phyloP scores from a whole-genome alignment of 306 rosid genomes.

The Begonia fuchsioides region DNA sequence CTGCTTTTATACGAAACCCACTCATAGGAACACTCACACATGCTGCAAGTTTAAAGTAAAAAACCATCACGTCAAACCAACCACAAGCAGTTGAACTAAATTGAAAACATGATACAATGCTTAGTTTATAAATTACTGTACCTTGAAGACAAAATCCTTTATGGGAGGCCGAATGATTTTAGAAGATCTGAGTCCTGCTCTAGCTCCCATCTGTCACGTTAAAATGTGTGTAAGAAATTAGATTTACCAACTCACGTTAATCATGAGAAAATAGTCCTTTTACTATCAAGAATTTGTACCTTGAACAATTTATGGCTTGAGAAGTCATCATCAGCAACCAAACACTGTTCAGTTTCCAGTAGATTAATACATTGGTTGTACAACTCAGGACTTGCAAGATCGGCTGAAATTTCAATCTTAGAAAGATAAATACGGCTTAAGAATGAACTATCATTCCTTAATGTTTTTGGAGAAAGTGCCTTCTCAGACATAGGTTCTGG shows the following conservation, averaged over 20 bases:
- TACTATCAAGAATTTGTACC: conserved; percentile 30
- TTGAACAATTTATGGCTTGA: conserved; percentile 26
- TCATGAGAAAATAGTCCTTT: background rate
- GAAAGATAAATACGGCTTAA: conserved; percentile 48
- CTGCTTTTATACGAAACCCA: too few species aligned
- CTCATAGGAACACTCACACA: too few species aligned
- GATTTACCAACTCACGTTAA: background rate
- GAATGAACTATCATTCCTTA: conserved; percentile 26
- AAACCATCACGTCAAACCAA: too few species aligned
- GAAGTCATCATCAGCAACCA: conserved; percentile 24
- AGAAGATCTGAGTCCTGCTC: conserved; percentile 32
- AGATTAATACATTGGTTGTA: background rate
- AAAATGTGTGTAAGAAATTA: background rate
- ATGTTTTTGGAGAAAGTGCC: conserved; percentile 19
- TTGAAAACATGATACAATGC: too few species aligned
- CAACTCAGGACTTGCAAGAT: background rate
- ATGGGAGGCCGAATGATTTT: conserved; percentile 26
- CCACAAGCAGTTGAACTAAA: too few species aligned
- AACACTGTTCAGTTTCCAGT: background rate
- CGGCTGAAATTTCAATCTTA: background rate
- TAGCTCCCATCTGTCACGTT: conserved; percentile 44
- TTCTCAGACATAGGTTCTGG: conserved; percentile 25
- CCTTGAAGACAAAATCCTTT: conserved; percentile 61
- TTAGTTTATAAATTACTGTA: conserved; percentile 10
- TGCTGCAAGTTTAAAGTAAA: too few species aligned